Conservation (phyloP, 169 alveolate species). For the Condylostoma magnum region DNA sequence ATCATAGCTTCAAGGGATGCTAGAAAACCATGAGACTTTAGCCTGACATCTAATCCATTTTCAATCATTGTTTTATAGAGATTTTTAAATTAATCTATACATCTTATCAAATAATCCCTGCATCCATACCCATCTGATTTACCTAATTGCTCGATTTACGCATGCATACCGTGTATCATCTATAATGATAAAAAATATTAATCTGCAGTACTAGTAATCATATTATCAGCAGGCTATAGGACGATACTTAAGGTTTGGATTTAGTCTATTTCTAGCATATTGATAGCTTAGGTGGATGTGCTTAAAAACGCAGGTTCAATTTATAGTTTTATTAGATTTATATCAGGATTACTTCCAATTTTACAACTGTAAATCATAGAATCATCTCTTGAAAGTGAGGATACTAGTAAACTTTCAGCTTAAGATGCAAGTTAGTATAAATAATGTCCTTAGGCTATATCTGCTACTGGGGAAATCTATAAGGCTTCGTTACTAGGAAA, state of each 20-base stretch:
- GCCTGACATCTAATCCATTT: background rate
- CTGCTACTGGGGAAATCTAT: no score
- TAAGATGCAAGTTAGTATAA: no score
- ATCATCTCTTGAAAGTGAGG: no score
- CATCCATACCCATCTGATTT: constrained; percentile 25
- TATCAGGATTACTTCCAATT: constrained; percentile 1
- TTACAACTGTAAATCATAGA: background rate
- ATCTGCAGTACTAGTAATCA: constrained; percentile 28
- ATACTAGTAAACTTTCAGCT: no score
- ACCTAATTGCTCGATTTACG: constrained; percentile 18
- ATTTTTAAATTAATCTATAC: constrained; percentile 27
- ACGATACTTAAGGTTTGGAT: constrained; percentile 32
- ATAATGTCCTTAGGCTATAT: no score
- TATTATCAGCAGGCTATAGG: constrained; percentile 26
- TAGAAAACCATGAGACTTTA: constrained; percentile 1
- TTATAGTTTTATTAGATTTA: constrained; percentile 35
- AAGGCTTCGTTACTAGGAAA: no score
- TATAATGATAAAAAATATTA: background rate
- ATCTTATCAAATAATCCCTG: constrained; percentile 28
- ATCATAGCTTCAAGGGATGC: background rate
- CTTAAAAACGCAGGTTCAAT: constrained; percentile 42
- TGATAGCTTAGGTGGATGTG: constrained; percentile 11
- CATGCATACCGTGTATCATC: background rate
- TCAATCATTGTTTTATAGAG: constrained; percentile 28
- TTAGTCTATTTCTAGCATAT: constrained; percentile 37